These are phyloP conservation scores for Suillus placidus DNA, from an alignment of 768 basidiomycete genomes.

Conservation along the genomic window DNA sequence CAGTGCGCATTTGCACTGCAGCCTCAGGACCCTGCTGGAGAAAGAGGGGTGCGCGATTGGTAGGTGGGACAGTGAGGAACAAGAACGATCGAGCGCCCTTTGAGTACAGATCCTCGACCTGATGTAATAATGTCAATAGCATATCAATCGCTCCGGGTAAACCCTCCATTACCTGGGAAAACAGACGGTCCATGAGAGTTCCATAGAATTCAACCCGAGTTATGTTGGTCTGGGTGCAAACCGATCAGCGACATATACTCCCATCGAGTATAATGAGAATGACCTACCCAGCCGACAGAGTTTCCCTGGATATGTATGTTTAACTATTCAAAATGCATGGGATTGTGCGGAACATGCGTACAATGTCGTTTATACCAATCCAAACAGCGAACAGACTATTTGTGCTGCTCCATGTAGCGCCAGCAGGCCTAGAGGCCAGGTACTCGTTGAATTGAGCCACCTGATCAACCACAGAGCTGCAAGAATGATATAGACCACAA, in stretches of 20 bases:
- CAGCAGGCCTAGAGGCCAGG: constrained; percentile 49
- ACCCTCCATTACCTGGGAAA: constrained; percentile 27
- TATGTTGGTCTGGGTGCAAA: constrained; percentile 25
- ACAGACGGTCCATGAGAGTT: constrained; percentile 27
- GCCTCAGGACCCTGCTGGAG: constrained; percentile 37
- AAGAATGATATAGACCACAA: constrained; percentile 3
- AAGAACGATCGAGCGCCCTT: constrained; percentile 62
- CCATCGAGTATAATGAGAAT: neutral
- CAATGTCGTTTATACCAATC: constrained; percentile 75
- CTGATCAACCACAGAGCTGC: constrained; percentile 48
- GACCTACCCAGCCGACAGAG: constrained; percentile 21
- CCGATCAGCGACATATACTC: neutral
- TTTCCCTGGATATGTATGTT: constrained; percentile 7
- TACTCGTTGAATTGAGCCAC: constrained; percentile 58
- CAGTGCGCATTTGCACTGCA: constrained; percentile 32
- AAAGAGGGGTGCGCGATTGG: constrained; percentile 59
- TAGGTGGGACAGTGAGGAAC: constrained; percentile 63
- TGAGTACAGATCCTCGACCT: constrained; percentile 27
- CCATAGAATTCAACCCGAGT: constrained; percentile 27
- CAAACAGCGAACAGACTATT: constrained; percentile 68
- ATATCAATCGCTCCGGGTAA: neutral
- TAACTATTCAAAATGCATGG: neutral
- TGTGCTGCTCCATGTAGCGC: constrained; percentile 55
- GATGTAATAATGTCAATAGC: neutral
- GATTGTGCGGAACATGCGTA: constrained; percentile 1